A percentile compares a stretch with the other conserved stretches of the same genome.
Conservation (phyloP, 2,329 filamentous ascomycete species). For the Cordyceps cateniannulata region DNA sequence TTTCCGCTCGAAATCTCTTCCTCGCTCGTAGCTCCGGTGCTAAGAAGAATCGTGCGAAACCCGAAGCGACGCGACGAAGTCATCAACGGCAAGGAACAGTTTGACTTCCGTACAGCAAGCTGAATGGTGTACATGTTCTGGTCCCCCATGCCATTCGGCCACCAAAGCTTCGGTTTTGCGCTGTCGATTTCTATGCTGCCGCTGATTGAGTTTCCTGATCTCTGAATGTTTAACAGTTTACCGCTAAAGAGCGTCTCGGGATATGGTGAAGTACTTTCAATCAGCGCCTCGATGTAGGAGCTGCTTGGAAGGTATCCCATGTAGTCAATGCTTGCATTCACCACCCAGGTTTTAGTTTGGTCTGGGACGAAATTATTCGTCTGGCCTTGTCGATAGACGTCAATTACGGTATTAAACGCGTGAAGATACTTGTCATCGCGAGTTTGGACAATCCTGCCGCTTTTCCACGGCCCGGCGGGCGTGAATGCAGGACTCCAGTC, state of each 20-base stretch:
- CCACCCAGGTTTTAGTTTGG: constrained; percentile 50
- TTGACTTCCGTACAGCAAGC: constrained; percentile 22
- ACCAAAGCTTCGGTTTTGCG: constrained; percentile 49
- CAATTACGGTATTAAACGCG: constrained; percentile 43
- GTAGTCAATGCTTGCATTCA: constrained; percentile 55
- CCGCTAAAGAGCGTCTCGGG: background rate
- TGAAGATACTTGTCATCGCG: constrained; percentile 30
- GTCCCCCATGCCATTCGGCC: constrained; percentile 49
- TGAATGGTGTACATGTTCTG: constrained; percentile 54
- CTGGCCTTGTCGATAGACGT: constrained; percentile 53
- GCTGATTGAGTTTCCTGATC: constrained; percentile 37
- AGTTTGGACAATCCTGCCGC: constrained; percentile 50
- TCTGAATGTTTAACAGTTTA: constrained; percentile 33
- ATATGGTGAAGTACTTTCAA: constrained; percentile 35
- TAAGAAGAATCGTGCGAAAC: constrained; percentile 56
- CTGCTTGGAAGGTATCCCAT: constrained; percentile 42
- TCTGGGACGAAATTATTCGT: constrained; percentile 52
- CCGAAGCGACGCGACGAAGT: constrained; percentile 47
- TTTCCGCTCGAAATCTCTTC: constrained; percentile 47
- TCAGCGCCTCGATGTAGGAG: constrained; percentile 29
- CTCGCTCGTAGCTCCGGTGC: constrained; percentile 46
- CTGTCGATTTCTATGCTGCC: constrained; percentile 38
- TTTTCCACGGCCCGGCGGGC: constrained; percentile 58
- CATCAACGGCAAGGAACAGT: constrained; percentile 22
- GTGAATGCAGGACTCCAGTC: constrained; percentile 56